These are phyloP conservation scores for Candida albicans DNA, from an alignment of 1,139 yeast species.

Conservation along the genomic window DNA sequence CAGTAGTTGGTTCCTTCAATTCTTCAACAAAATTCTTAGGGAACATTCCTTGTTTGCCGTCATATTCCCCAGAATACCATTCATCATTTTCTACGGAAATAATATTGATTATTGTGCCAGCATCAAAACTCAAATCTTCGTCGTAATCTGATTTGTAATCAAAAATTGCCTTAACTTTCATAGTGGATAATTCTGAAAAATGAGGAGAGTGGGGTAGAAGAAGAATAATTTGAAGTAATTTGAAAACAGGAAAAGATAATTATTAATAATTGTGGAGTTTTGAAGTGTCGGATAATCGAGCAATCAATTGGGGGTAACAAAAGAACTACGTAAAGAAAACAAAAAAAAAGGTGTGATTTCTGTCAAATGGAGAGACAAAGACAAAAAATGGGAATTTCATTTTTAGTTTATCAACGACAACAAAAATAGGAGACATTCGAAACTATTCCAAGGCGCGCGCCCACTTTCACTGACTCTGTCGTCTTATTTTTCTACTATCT, in stretches of 20 bases:
- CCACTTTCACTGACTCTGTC: no score
- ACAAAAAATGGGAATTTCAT: no score
- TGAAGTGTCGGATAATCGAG: no score
- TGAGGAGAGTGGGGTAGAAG: neutral
- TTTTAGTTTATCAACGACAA: no score
- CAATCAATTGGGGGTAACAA: no score
- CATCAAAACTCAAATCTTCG: conserved; percentile 75
- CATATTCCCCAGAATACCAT: conserved; percentile 78
- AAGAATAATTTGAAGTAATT: neutral
- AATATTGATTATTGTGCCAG: conserved; percentile 71
- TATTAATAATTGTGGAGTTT: no score
- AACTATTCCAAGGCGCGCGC: no score
- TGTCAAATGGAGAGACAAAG: neutral
- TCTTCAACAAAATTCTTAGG: conserved; percentile 80
- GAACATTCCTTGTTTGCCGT: conserved; percentile 70
- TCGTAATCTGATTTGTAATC: conserved; percentile 77
- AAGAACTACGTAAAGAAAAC: neutral
- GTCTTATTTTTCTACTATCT: no score
- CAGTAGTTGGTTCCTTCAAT: conserved; percentile 17
- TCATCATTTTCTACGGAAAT: conserved; percentile 65
- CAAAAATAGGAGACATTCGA: no score
- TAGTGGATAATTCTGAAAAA: conserved; percentile 7
- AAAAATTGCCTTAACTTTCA: conserved; percentile 61
- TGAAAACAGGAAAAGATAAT: no score
- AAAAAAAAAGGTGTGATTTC: conserved; percentile 2